These are phyloP conservation scores for Schizochytrium sp. DNA, from an alignment of 108 stramenopile genomes.

Conservation along the genomic window DNA sequence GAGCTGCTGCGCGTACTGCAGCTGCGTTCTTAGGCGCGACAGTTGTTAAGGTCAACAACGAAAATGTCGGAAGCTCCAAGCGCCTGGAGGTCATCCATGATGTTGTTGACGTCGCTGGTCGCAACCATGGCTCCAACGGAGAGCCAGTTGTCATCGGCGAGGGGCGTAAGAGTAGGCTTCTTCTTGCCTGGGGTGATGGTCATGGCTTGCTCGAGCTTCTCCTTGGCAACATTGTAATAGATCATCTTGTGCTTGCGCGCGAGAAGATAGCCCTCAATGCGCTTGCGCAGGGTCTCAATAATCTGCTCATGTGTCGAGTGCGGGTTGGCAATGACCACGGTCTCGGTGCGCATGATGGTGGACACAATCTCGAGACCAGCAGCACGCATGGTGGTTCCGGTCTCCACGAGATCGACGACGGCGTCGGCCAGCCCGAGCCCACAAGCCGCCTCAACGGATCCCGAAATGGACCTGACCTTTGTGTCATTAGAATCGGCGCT, in stretches of 20 bases:
- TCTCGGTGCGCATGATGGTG: slow-evolving; percentile 67
- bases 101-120: slow-evolving; percentile 64
- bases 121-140: slow-evolving; percentile 73
- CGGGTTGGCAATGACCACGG: slow-evolving; percentile 61
- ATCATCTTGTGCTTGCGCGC: slow-evolving; percentile 88
- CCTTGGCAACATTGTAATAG: slow-evolving; percentile 72
- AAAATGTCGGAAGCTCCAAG: slow-evolving; percentile 89
- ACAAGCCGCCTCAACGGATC: slow-evolving; percentile 92
- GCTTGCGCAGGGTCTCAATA: slow-evolving; percentile 69
- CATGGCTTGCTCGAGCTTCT: slow-evolving; percentile 57
- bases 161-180: slow-evolving; percentile 77
- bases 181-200: slow-evolving; percentile 87
- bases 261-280: slow-evolving; percentile 88
- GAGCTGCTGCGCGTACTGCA: not conserved
- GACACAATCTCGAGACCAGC: slow-evolving; percentile 86
- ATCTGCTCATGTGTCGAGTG: slow-evolving; percentile 68
- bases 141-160: slow-evolving; percentile 66
- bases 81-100: slow-evolving; percentile 83
- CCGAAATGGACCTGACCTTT: slow-evolving; percentile 75
- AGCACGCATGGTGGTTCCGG: slow-evolving; percentile 96
- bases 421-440: slow-evolving; percentile 91
- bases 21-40: slow-evolving; percentile 38
- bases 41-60: slow-evolving; percentile 71
- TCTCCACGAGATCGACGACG: slow-evolving; percentile 92
- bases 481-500: slow-evolving; percentile 57